These are phyloP conservation scores for Petunia hybrid DNA, from an alignment of 305 asterid genomes.

Conservation along the genomic window DNA sequence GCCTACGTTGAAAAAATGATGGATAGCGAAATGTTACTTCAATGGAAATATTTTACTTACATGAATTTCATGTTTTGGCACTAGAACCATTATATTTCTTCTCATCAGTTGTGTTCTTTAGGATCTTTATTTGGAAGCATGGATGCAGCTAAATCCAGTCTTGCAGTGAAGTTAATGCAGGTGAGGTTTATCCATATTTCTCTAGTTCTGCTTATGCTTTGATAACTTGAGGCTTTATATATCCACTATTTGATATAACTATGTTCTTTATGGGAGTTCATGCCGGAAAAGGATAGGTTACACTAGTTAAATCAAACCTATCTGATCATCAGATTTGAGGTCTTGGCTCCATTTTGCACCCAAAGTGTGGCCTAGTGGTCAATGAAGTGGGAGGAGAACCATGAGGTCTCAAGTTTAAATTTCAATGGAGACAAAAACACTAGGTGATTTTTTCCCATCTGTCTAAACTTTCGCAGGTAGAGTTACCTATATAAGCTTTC, in stretches of 20 bases:
- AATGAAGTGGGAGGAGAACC: too few species aligned
- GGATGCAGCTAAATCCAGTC: constrained; percentile 73
- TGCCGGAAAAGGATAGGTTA: neutral
- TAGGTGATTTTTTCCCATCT: too few species aligned
- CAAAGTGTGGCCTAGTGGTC: too few species aligned
- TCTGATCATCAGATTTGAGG: neutral
- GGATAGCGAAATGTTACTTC: neutral
- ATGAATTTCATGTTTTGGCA: neutral
- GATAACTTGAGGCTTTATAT: neutral
- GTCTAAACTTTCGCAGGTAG: too few species aligned
- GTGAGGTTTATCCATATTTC: constrained; percentile 47
- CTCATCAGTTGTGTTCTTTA: constrained; percentile 44
- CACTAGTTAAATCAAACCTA: neutral
- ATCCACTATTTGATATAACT: constrained; percentile 1
- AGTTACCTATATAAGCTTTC: too few species aligned
- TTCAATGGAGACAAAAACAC: too few species aligned
- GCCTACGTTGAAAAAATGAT: neutral
- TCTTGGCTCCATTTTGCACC: neutral
- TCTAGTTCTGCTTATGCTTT: neutral
- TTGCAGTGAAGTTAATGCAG: constrained; percentile 90
- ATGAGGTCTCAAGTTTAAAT: too few species aligned
- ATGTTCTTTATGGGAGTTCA: neutral
- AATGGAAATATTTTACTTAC: neutral
- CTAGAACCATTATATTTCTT: constrained; percentile 30
- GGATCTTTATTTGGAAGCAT: constrained; percentile 85